These are phyloP conservation scores for Apophysomyces elegans DNA, from an alignment of 371 early-diverging fungal genomes.

Conservation along the genomic window DNA sequence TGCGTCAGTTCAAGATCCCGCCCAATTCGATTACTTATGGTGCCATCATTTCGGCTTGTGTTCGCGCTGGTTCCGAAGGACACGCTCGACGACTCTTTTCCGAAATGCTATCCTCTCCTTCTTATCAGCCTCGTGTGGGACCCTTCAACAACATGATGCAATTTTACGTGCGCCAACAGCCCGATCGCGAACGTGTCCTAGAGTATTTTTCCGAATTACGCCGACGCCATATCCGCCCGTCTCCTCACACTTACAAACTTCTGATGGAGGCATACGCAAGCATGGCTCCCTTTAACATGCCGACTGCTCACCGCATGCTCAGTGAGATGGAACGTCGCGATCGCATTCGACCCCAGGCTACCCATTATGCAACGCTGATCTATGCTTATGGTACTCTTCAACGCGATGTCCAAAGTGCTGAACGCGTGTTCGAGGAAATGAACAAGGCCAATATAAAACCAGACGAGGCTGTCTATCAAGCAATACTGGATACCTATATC, in stretches of 20 bases:
- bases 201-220: slow-evolving; percentile 56
- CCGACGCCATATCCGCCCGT: slow-evolving; percentile 52
- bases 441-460: slow-evolving; percentile 30
- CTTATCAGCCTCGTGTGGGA: slow-evolving; percentile 55
- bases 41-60: slow-evolving; percentile 66
- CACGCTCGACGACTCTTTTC: slow-evolving; percentile 53
- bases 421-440: slow-evolving; percentile 55
- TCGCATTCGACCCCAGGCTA: slow-evolving; percentile 52
- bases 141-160: slow-evolving; percentile 72
- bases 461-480: slow-evolving; percentile 59
- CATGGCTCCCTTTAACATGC: slow-evolving; percentile 65
- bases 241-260: slow-evolving; percentile 64
- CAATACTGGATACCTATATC: slow-evolving; percentile 62
- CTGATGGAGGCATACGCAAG: slow-evolving; percentile 63
- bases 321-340: slow-evolving; percentile 52
- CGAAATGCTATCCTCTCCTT: slow-evolving; percentile 54
- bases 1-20: slow-evolving; percentile 53
- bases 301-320: slow-evolving; percentile 56
- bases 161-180: slow-evolving; percentile 65
- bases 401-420: slow-evolving; percentile 51
- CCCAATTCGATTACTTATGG: slow-evolving; percentile 67
- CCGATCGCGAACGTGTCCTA: slow-evolving; percentile 56
- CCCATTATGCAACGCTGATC: slow-evolving; percentile 64
- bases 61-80: slow-evolving; percentile 61
- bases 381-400: slow-evolving; percentile 66